Evolutionary conservation across 805 yeast species (phyloP), one percentile per base, ranked within the genome.

Genomic region (Yamadazyma paraphyllophila): DNA sequence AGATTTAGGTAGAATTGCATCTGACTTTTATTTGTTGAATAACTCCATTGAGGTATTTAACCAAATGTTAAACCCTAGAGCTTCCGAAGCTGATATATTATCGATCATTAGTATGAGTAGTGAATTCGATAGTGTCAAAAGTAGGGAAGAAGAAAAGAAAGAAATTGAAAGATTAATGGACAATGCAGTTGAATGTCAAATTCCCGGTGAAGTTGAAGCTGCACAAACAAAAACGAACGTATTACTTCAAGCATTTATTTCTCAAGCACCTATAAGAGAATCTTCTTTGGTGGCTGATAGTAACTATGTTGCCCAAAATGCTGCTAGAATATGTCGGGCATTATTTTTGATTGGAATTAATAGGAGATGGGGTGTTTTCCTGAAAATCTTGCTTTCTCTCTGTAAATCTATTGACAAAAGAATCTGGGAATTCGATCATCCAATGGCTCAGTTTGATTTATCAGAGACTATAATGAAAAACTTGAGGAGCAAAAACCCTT

Each of bases 271-370:
- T 9, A 78, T 91, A 31, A 80, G 76, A 47, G 96, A 89, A 47
- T 82, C 96, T 3, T 85, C 99, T 0, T 69, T 94, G 47, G 71
- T 80, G 2, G 88, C 97, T 0, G 99, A 94, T 63, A 76, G 88
- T 40, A 86, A 88, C 51, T 94, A 94, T 61, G 96, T 94, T 46
- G 97, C 98, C 1, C 99, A 94, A 58, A 94, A 94, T 58, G 79
- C 97, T 3, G 89, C 92, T 1, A 82, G 99, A 71, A 92, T 94
- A 29, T 81, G 96, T 53, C 79, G 98, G 20, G 97, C 99, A 0
- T 71, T 95, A 40, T 90, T 94, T 55, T 67, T 91, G 50, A 82
- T 94, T 50, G 95, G 96, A 31, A 70, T 94, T 30, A 87, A 88
- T 58, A 74, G 99, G 54, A 73, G 95, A 47, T 94, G 99, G 99